Base-by-base conservation (phyloP, 495 filamentous ascomycete species). In the Penicillium flavigenum region DNA sequence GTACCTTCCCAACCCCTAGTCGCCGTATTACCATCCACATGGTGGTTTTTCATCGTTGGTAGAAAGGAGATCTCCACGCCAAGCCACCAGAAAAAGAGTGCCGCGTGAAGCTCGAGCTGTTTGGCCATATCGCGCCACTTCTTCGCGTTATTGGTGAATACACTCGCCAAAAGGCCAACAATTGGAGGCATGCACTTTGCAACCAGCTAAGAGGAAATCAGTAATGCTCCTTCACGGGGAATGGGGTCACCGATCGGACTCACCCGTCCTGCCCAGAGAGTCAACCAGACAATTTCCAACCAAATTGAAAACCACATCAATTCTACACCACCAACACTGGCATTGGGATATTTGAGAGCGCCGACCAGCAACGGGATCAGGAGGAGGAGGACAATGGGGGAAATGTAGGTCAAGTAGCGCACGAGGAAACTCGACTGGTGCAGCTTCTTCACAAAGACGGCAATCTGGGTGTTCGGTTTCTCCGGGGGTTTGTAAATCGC, bases 271-370 rank as follows among this genome's bases (percentile, higher is more conserved):
- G 85, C 88, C 94, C 94, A 98, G 0, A 97, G 76, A 2, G 91
- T 90, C 42, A 96, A 75, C 93, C 93, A 98, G 43, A 97, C 83
- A 24, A 96, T 87, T 69, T 96, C 89, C 46, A 98, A 78, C 93
- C 93, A 98, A 47, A 97, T 89, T 43, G 88, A 86, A 60, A 98
- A 97, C 93, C 93, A 98, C 48, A 91, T 75, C 54, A 97, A 67
- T 58, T 81, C 54, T 2, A 96, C 90, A 34, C 86, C 91, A 3
- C 92, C 93, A 8, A 90, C 85, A 19, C 75, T 86, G 3, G 88
- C 83, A 29, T 83, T 66, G 10, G 80, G 78, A 61, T 85, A 89
- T 7, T 83, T 65, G 32, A 92, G 77, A 3, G 81, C 81, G 9
- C 90, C 92, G 29, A 98, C 71, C 5, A 98, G 80, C 44, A 96